Evolutionary conservation across 1,139 yeast species (phyloP), one percentile per base, ranked within the genome.

Genomic region (Nakaseomyces bracarensis): DNA sequence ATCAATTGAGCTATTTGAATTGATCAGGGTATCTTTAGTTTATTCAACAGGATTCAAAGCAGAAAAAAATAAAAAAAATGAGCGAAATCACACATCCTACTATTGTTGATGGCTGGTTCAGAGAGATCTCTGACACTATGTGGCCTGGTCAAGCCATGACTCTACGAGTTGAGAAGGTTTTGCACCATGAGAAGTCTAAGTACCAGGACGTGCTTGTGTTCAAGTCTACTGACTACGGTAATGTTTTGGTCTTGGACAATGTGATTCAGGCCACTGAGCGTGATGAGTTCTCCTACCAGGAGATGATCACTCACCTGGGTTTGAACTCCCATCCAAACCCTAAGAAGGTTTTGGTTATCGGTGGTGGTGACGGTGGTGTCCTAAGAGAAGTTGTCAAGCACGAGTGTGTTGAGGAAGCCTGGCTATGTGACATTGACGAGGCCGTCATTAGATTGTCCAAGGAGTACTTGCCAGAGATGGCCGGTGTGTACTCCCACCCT

Each of bases 311-410:
- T 34, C 96, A 87, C 66, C 71, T 87, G 58, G 94, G 95, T 11
- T 60, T 87, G 67, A 83, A 82, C 75, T 77, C 93, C 36, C 96
- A 87, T 68, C 87, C 94, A 47, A 75, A 81, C 68, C 96, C 96
- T 42, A 83, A 82, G 71, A 79, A 74, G 60, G 96, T 91, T 25
- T 71, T 87, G 49, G 95, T 87, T 46, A 81, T 87, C 61, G 96
- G 96, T 46, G 96, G 96, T 51, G 96, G 96, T 55, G 96, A 87
- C 60, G 96, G 96, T 55, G 96, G 96, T 63, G 96, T 87, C 45
- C 72, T 87, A 59, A 75, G 96, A 66, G 96, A 87, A 67, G 77
- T 86, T 60, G 83, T 87, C 58, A 87, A 87, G 69, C 96, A 87
- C 66, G 77, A 75, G 43, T 66, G 75, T 46, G 82, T 87, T 47